These are phyloP conservation scores for Onygenales sp. DNA, from an alignment of 2,329 filamentous ascomycete species.

Conservation along the genomic window DNA sequence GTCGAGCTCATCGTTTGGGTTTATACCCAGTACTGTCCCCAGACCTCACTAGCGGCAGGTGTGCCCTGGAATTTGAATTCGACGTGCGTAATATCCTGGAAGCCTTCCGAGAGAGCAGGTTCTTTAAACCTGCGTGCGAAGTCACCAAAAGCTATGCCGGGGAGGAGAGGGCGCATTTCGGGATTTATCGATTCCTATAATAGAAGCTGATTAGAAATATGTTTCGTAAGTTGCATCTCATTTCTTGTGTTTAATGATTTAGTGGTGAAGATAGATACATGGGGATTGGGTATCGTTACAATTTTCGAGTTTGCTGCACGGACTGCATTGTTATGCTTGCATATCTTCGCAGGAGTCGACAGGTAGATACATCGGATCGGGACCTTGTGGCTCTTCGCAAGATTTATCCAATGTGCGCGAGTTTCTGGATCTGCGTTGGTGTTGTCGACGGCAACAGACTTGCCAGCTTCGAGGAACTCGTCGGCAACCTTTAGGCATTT, in stretches of 20 bases:
- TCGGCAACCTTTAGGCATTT: slow-evolving; percentile 63
- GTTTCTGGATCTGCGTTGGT: slow-evolving; percentile 82
- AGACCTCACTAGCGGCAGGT: slow-evolving; percentile 58
- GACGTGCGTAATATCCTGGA: slow-evolving; percentile 65
- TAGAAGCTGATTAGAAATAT: not conserved
- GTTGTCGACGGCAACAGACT: slow-evolving; percentile 76
- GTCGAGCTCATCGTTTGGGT: not conserved
- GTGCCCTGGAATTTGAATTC: slow-evolving; percentile 67
- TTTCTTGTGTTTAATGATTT: not conserved
- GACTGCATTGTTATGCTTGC: slow-evolving; percentile 80
- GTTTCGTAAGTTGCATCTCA: not conserved
- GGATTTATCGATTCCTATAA: slow-evolving; percentile 60
- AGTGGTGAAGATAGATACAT: not conserved
- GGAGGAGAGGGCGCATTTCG: slow-evolving; percentile 64
- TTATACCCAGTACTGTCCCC: slow-evolving; percentile 70
- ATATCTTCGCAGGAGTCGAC: slow-evolving; percentile 58
- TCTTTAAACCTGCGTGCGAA: slow-evolving; percentile 65
- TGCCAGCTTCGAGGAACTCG: slow-evolving; percentile 53
- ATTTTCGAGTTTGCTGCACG: slow-evolving; percentile 51
- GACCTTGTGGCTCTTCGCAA: slow-evolving; percentile 61
- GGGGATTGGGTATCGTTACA: slow-evolving; percentile 19
- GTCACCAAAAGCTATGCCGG: slow-evolving; percentile 67
- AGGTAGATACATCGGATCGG: slow-evolving; percentile 83
- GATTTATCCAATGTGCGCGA: slow-evolving; percentile 64
- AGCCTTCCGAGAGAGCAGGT: slow-evolving; percentile 67